Evolutionary conservation across 805 yeast species (phyloP), one percentile per base, ranked within the genome.

Genomic region (Kazachstania viticola): DNA sequence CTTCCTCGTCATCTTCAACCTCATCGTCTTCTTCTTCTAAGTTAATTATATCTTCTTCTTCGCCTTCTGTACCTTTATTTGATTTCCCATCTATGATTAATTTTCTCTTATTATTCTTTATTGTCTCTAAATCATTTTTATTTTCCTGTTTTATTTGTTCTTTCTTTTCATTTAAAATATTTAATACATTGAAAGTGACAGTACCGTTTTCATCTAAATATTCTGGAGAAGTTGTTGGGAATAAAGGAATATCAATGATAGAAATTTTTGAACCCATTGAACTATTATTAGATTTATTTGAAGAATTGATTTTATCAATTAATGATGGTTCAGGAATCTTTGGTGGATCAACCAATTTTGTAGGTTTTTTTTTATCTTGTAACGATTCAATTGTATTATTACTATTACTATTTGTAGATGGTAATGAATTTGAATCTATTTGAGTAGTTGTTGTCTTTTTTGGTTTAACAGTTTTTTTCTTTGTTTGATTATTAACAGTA

Each of bases 121-220:
- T 25, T 29, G 22, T n/a, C 13, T 9, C 19, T n/a, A n/a, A n/a
- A 15, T 22, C 13, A 17, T 33, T 28, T n/a, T n/a, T n/a, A n/a
- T n/a, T n/a, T n/a, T 25, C 29, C 22, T 22, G 16, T 23, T 11
- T 11, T 11, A 17, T 24, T 25, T 5, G 25, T 39, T 32, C 29
- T 9, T 21, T 26, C 14, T 28, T 31, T 15, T 14, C 22, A 9
- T 28, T 28, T 13, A 32, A 14, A 13, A 41, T 16, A 27, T 46
- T 51, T 30, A 41, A 44, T 12, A 50, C 38, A 33, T 55, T 53
- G 31, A 55, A 48, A 8, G 44, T 46, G 2, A 55, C 55, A 24
- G 54, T 54, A 9, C 59, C 59, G 35, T 55, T 54, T 40, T 55
- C 60, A 35, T 55, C 57, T 24, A 55, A 27, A 35, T 54, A 55